Evolutionary conservation across 2,329 filamentous ascomycete species (phyloP), one percentile per base, ranked within the genome.

Genomic region (Huntiella decipiens): DNA sequence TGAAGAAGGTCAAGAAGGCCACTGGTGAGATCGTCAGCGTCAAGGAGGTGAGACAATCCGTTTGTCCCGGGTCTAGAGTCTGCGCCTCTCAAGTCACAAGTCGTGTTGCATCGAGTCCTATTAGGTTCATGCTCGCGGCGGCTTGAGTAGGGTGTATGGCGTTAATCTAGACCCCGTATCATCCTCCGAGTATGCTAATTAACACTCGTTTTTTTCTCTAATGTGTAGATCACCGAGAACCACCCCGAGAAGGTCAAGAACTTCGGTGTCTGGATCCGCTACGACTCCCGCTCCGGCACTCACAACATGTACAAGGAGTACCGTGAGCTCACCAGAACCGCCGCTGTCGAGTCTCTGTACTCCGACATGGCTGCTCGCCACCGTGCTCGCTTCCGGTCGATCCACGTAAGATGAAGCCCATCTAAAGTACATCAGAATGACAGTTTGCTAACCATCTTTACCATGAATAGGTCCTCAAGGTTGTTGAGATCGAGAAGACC

Each of bases 291-390:
- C 70, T 96, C 91, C 61, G 91, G 91, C 61, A 98, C 91, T 61
- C 91, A 98, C 86, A 98, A 98, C 82, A 98, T 98, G 91, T 98
- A 98, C 85, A 96, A 96, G 81, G 91, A 98, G 81, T 96, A 95
- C 82, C 84, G 91, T 66, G 91, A 96, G 77, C 83, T 96, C 77
- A 88, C 83, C 65, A 78, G 91, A 69, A 83, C 81, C 62, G 88
- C 91, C 58, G 91, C 91, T 56, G 88, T 96, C 62, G 83, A 96
- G 71, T 71, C 88, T 58, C 79, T 98, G 65, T 98, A 98, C 82
- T 83, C 91, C 71, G 91, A 98, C 74, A 96, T 98, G 91, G 86
- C 91, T 59, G 88, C 92, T 67, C 85, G 91, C 67, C 91, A 98
- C 79, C 86, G 51, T 58, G 81, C 91, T 63, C 84, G 91, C 62